Base-by-base conservation (phyloP, 371 early-diverging fungal species). In the Mucor irregularis region DNA sequence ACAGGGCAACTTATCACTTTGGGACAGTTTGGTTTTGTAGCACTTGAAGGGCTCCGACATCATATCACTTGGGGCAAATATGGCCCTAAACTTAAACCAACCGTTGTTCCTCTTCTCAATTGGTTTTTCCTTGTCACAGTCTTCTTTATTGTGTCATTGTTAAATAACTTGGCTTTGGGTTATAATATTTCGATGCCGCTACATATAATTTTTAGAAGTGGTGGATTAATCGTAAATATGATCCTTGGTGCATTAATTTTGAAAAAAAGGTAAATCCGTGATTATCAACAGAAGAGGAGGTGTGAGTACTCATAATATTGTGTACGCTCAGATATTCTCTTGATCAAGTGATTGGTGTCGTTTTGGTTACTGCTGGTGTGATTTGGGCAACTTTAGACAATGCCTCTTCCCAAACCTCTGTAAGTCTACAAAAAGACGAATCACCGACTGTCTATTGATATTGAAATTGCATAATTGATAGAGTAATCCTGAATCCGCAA, bases 151-250 rank as follows among this genome's bases (percentile, higher is more conserved):
- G 86, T 88, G 2, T 93, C 94, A 0, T 73, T 89, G 3, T 64
- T 94, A 47, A 95, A 94, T 57, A 95, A 94, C 58, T 62, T 85
- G 52, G 91, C 94, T 0, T 73, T 94, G 9, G 91, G 87, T 4
- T 93, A 83, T 61, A 75, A 78, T 42, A 90, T 95, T 33, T 84
- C 92, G 6, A 83, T 95, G 35, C 93, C 93, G 5, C 62, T 95
- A 45, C 96, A 95, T 61, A 95, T 95, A 49, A 88, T 95, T 47
- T 95, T 95, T 58, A 78, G 94, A 42, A 89, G 90, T 7, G 90
- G 89, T 26, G 87, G 90, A 19, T 71, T 95, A 39, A 81, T 93
- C 59, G 82, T 91, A 26, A 92, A 89, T 61, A 93, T 95, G 94
- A 62, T 85, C 5, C 69, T 93, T 58, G 94, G 94, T 7, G 83